Evolutionary conservation across 768 basidiomycete genomes (phyloP), one percentile per base, ranked within the genome.

Genomic region (Rossbeevera mucosa): DNA sequence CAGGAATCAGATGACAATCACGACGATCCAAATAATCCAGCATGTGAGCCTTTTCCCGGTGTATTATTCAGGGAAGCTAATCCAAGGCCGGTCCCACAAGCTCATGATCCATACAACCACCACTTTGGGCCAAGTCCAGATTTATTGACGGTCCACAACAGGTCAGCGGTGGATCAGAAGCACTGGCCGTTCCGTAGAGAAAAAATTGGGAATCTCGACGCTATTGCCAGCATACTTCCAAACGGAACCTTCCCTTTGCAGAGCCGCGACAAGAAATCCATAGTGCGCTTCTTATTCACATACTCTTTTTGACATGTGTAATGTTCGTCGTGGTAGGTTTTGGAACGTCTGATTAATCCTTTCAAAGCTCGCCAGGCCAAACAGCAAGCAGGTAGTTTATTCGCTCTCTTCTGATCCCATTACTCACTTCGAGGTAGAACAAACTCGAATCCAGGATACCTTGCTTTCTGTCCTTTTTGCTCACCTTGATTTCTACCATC

Each of bases 401-500:
- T 44, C 33, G 44, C 36, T 18, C 36, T 38, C 18, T 38, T 18
- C 8, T 36, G 41, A 36, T 42, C 40, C 47, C 25, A 41, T 52
- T 29, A 38, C 51, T 55, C 47, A 55, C 18, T 44, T 48, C 48
- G 26, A 44, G 41, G 22, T 44, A 85, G 83, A 78, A 48, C 69
- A 77, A 46, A 71, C 60, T 18, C 75, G 78, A 50, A 60, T 88
- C 7, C 87, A 89, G 66, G 79, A 83, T 45, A 82, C 86, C 55
- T 61, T 91, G 2, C 71, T 91, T n/a, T 82, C 83, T 5, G 67
- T 76, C 4, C 71, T 89, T 25, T 82, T 79, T 29, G 77, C 83
- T 1, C 77, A 92, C 52, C 76, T 82, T 56, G 95, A 99, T 63
- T 60, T 97, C 18, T 91, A 88, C 63, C 63, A 89, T 25, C 76